These are phyloP conservation scores for Heracleum sosnowskyi DNA, from an alignment of 129 eudicot genomes.

Conservation along the genomic window DNA sequence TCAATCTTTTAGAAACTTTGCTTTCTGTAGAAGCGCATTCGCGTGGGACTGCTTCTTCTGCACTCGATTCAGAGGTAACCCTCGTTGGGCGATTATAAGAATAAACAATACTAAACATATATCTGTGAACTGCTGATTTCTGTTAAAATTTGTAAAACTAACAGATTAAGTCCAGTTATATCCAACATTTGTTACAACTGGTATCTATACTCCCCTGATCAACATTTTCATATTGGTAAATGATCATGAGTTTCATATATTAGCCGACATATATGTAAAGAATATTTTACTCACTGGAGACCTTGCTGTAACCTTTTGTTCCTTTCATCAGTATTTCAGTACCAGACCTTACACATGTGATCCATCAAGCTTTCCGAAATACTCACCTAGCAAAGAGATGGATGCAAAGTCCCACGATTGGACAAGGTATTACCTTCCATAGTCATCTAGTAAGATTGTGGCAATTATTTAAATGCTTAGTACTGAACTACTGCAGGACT, in stretches of 20 bases:
- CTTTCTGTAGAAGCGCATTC: constrained; percentile 44
- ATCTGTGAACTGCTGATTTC: neutral
- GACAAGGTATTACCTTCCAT: constrained; percentile 14
- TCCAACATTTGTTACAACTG: neutral
- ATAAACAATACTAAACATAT: neutral
- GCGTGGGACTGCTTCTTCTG: constrained; percentile 49
- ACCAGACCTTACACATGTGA: constrained; percentile 72
- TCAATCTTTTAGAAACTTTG: constrained; percentile 34
- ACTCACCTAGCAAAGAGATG: constrained; percentile 87
- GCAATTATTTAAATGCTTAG: neutral
- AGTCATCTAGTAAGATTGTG: neutral
- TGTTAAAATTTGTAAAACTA: neutral
- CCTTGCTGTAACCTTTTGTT: constrained; percentile 19
- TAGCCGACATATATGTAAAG: neutral
- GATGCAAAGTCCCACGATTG: constrained; percentile 66
- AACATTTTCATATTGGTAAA: neutral
- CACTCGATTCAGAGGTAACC: constrained; percentile 57
- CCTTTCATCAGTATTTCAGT: constrained; percentile 52
- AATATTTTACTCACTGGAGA: neutral
- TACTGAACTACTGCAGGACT: neutral
- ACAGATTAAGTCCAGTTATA: neutral
- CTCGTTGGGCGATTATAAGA: neutral
- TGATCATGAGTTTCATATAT: neutral
- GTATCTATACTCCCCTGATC: neutral
- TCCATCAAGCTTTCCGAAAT: constrained; percentile 73